Percentiles rank a stretch among this genome's conserved stretches.
These are phyloP conservation scores for Pseudocercospora eumusae DNA, from an alignment of 2,329 filamentous ascomycete genomes.

Conservation along the genomic window DNA sequence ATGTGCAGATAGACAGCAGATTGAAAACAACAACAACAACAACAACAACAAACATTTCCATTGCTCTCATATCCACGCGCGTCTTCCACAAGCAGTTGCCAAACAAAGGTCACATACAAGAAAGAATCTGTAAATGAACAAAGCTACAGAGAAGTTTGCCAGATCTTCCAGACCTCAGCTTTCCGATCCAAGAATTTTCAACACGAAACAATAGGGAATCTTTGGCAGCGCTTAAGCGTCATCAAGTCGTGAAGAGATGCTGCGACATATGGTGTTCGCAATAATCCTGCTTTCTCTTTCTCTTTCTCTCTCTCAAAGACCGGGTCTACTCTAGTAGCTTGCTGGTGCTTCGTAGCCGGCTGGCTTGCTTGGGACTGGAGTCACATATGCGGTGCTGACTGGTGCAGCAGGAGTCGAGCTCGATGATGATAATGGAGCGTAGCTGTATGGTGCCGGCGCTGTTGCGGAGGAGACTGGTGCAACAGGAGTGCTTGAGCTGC, in stretches of 20 bases:
- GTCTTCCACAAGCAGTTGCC: not conserved
- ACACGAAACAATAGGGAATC: slow-evolving; percentile 6
- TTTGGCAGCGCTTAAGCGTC: slow-evolving; percentile 15
- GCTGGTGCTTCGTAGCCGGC: slow-evolving; percentile 15
- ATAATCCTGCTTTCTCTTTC: slow-evolving; percentile 9
- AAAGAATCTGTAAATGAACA: not conserved
- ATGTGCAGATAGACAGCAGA: not conserved
- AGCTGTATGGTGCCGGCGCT: slow-evolving; percentile 20
- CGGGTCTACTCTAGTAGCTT: slow-evolving; percentile 14
- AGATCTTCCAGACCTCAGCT: not conserved
- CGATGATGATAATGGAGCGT: slow-evolving; percentile 13
- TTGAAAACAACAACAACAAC: not conserved
- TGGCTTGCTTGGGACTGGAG: slow-evolving; percentile 19
- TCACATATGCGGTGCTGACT: slow-evolving; percentile 22
- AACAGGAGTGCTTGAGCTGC: slow-evolving; percentile 17
- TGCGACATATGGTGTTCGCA: slow-evolving; percentile 15
- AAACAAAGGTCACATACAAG: slow-evolving; percentile 6
- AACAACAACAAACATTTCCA: not conserved
- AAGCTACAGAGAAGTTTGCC: slow-evolving; percentile 5
- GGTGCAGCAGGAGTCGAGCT: slow-evolving; percentile 13
- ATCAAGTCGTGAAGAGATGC: slow-evolving; percentile 24
- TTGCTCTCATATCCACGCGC: not conserved
- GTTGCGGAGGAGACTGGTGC: slow-evolving; percentile 3
- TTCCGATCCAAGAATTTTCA: not conserved
- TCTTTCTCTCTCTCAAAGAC: slow-evolving; percentile 12